These are phyloP conservation scores for Erythrophleum fordii DNA, from an alignment of 306 rosid species.

Conservation along the genomic window DNA sequence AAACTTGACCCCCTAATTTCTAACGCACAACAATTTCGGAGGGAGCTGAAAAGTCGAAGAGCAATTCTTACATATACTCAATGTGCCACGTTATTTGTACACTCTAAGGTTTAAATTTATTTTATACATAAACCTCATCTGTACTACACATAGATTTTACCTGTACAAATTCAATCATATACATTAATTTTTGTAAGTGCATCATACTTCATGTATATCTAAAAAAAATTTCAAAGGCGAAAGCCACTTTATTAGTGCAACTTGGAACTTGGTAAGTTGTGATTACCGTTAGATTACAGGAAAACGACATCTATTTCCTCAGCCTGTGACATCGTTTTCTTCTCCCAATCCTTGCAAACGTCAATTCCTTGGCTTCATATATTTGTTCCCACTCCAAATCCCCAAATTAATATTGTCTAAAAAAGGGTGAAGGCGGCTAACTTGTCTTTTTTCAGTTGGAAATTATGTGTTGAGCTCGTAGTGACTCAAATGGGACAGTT, in stretches of 20 bases:
- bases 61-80: no score
- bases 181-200: no score
- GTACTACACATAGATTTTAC: no score
- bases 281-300: constrained; percentile 6
- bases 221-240: no score
- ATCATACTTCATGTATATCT: no score
- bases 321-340: constrained; percentile 25
- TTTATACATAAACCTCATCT: no score
- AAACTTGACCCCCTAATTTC: background rate
- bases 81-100: no score
- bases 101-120: no score
- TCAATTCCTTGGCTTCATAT: background rate
- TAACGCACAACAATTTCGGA: background rate
- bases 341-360: background rate
- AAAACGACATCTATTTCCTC: constrained; percentile 28
- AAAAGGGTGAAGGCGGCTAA: background rate
- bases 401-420: background rate
- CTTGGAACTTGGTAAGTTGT: background rate
- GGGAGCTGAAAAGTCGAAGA: background rate
- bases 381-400: background rate
- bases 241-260: background rate
- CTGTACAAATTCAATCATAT: no score
- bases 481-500: background rate
- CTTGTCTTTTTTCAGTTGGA: background rate
- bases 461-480: no score